phyloP scores from a whole-genome alignment of 2,329 filamentous ascomycete species.

The Sclerotiophoma versabilis region DNA sequence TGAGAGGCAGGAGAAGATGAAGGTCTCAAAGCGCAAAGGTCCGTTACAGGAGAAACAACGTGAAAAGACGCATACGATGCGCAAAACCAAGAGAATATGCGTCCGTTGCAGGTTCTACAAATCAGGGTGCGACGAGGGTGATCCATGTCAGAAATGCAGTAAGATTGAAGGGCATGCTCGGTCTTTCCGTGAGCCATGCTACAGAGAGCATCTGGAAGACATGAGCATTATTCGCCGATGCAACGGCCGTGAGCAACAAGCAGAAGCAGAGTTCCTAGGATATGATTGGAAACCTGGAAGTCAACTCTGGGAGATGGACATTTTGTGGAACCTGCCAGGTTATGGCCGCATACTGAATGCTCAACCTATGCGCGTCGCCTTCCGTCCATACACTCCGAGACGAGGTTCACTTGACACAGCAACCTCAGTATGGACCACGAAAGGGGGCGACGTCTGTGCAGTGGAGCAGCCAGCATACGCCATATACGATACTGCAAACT shows the following conservation, averaged over 20 bases:
- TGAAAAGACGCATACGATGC: constrained; percentile 46
- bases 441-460: constrained; percentile 33
- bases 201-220: constrained; percentile 43
- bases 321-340: constrained; percentile 47
- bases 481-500: constrained; percentile 40
- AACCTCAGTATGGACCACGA: constrained; percentile 40
- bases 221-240: constrained; percentile 42
- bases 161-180: constrained; percentile 41
- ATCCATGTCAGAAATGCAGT: constrained; percentile 42
- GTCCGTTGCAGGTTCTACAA: constrained; percentile 48
- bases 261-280: constrained; percentile 40
- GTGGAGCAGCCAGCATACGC: constrained; percentile 46
- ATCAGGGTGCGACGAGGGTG: constrained; percentile 42
- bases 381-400: constrained; percentile 39
- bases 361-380: constrained; percentile 34
- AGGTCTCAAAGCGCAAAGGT: constrained; percentile 42
- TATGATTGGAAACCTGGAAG: constrained; percentile 40
- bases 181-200: constrained; percentile 43
- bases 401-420: constrained; percentile 39
- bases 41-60: constrained; percentile 37
- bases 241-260: constrained; percentile 47
- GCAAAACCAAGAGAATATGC: constrained; percentile 42
- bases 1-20: constrained; percentile 43
- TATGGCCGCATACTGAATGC: constrained; percentile 38
- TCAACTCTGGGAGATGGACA: constrained; percentile 39